Evolutionary conservation across 208 protist genomes (phyloP), one percentile per base, ranked within the genome.

Genomic region (Leishmania mexicana): DNA sequence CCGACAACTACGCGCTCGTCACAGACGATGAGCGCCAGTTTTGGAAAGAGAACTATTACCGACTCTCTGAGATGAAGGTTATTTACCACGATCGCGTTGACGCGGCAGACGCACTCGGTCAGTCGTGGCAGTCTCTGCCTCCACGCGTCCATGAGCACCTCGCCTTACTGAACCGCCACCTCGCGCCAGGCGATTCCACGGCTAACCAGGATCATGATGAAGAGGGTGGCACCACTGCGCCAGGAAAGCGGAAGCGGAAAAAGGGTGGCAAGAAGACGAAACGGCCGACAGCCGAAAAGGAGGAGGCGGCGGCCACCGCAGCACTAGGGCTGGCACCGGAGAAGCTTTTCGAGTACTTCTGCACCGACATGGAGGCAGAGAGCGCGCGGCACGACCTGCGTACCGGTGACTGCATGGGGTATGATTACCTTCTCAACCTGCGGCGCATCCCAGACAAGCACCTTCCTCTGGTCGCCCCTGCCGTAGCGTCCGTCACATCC

Each of bases 321-420:
- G 17, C 75, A 35, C 45, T 70, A 31, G 81, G 80, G 79, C 81
- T 95, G 51, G 83, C 89, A 28, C 88, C 86, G n/a, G 90, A 95
- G 70, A 95, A 94, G 80, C 67, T 96, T 65, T 97, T 92, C 81
- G 91, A 94, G 83, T 94, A 94, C 75, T 83, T 95, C 24, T 97
- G 94, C 84, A 89, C 91, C 28, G 91, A 95, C 76, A 92, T 94
- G 87, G 94, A 97, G 76, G 89, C 88, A 6, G 88, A 91, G 68
- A 90, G 85, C 71, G 87, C 88, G 24, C 80, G 67, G 47, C 90
- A 89, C 64, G 93, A 96, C 75, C 76, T 96, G 51, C 81, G 81
- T 35, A 70, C 89, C 15, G 94, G 93, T 0, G 93, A 96, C 80
- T 93, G 91, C 79, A 74, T 79, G 11, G 90, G 90, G 15, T 96